Percentiles rank a stretch among this genome's conserved stretches.
Conservation (phyloP, 2,329 filamentous ascomycete genomes). For the Pseudogymnoascus sp. region DNA sequence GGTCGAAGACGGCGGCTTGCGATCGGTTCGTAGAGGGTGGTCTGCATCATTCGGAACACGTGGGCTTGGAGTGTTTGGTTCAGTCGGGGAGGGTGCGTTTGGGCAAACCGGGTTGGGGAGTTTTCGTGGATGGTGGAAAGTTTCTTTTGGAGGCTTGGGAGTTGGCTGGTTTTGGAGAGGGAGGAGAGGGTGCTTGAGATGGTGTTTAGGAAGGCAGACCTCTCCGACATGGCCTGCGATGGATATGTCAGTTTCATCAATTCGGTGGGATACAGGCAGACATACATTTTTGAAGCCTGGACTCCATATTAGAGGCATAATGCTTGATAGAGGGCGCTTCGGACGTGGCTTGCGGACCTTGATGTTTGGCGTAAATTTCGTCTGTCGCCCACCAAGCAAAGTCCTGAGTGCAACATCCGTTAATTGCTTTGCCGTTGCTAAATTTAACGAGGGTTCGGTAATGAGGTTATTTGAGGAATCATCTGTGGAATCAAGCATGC, state of each 20-base stretch:
- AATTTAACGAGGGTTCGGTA: not conserved
- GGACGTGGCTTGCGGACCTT: conserved; percentile 14
- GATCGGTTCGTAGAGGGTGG: conserved; percentile 8
- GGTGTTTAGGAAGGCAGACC: conserved; percentile 16
- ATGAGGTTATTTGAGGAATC: not conserved
- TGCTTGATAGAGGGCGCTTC: conserved; percentile 14
- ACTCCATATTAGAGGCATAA: conserved; percentile 23
- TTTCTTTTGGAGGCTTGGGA: conserved; percentile 19
- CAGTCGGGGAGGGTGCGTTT: not conserved
- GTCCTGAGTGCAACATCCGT: conserved; percentile 13
- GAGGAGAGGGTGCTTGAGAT: conserved; percentile 16
- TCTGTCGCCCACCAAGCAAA: conserved; percentile 14
- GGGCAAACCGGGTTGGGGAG: not conserved
- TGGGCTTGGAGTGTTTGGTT: conserved; percentile 9
- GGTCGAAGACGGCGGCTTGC: conserved; percentile 10
- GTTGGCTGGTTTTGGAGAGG: conserved; percentile 18
- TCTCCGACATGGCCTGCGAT: conserved; percentile 18
- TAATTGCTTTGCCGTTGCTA: conserved; percentile 11
- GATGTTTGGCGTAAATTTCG: conserved; percentile 9
- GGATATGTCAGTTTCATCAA: not conserved
- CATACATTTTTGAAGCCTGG: conserved; percentile 24
- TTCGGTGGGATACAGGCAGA: not conserved
- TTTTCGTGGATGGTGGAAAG: conserved; percentile 11
- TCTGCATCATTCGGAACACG: conserved; percentile 12
- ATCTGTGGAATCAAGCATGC: conserved; percentile 2